Evolutionary conservation across 1,284 basidiomycete species (phyloP), one percentile per base, ranked within the genome.

Genomic region (Volvariella surrecta): DNA sequence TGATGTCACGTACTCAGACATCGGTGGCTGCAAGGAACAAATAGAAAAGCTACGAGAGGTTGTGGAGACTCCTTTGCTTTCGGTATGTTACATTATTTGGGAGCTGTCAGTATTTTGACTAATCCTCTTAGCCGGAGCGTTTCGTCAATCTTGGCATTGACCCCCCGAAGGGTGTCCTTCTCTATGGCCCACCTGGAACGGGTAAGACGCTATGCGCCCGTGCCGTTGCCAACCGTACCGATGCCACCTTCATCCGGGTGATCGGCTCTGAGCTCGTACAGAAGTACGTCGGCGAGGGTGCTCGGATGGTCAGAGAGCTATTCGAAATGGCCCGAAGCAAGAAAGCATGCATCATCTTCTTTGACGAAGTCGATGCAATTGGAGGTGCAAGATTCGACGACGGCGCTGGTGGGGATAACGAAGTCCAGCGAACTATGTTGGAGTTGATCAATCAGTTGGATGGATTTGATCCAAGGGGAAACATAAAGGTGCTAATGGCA

Each of bases 291-390:
- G 96, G 96, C 43, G 96, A 99, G 64, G 96, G 96, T 49, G 96
- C 96, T 1, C 77, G 96, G 48, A 98, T 99, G 96, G 95, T 99
- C 17, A 82, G 96, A 46, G 96, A 99, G 61, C 71, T 99, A 47
- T 99, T 99, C 65, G 96, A 99, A 69, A 97, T 99, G 92, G 96
- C 96, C 31, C 78, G 96, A 48, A 88, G 87, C 53, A 99, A 99
- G 73, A 99, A 98, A 66, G 96, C 96, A 1, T 99, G 96, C 59
- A 99, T 99, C 59, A 98, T 99, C 62, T 99, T 99, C 71, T 99
- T 99, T 56, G 96, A 99, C 57, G 96, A 99, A 70, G 83, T 96
- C 21, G 92, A 96, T 55, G 94, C 95, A 30, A 92, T 99, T 54
- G 96, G 96, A 61, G 96, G 95, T 48, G 95, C 96, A n/a, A 80